Percentiles rank a stretch among this genome's conserved stretches.
These are phyloP conservation scores for Graphiopsis chlorocephala DNA, from an alignment of 2,329 filamentous ascomycete species.

Conservation along the genomic window DNA sequence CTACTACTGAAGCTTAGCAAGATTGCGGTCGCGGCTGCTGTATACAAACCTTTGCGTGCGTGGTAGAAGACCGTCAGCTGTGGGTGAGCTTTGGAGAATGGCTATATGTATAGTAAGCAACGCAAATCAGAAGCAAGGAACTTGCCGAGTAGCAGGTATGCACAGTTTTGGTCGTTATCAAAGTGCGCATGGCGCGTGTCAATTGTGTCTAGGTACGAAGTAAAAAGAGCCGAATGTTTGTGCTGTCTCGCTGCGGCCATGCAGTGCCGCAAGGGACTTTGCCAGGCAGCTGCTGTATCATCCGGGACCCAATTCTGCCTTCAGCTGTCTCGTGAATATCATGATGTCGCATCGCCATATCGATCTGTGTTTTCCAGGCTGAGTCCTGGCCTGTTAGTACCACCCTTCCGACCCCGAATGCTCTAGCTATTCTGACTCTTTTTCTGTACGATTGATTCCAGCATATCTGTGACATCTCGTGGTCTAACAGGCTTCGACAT, in stretches of 20 bases:
- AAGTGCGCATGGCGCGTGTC: background rate
- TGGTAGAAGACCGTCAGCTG: background rate
- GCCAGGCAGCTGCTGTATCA: background rate
- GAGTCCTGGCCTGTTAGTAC: background rate
- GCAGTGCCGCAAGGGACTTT: background rate
- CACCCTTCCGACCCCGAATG: background rate
- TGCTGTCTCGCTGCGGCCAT: background rate
- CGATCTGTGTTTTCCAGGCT: background rate
- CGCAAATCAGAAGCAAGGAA: too few species aligned
- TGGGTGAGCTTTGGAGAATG: too few species aligned
- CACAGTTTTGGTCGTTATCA: background rate
- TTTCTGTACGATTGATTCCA: background rate
- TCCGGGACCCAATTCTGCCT: background rate
- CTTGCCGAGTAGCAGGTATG: background rate
- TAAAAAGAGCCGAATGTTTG: background rate
- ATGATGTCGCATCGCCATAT: background rate
- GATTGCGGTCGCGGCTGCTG: background rate
- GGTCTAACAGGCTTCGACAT: conserved; percentile 34
- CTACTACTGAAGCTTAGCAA: background rate
- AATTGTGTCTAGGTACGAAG: background rate
- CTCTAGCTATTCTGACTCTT: background rate
- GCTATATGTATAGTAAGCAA: too few species aligned
- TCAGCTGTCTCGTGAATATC: background rate
- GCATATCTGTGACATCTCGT: conserved; percentile 35
- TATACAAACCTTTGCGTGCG: background rate